A percentile compares a stretch with the other conserved stretches of the same genome.
These are phyloP conservation scores for Cyberlindnera petersonii DNA, from an alignment of 805 yeast genomes.

Conservation along the genomic window DNA sequence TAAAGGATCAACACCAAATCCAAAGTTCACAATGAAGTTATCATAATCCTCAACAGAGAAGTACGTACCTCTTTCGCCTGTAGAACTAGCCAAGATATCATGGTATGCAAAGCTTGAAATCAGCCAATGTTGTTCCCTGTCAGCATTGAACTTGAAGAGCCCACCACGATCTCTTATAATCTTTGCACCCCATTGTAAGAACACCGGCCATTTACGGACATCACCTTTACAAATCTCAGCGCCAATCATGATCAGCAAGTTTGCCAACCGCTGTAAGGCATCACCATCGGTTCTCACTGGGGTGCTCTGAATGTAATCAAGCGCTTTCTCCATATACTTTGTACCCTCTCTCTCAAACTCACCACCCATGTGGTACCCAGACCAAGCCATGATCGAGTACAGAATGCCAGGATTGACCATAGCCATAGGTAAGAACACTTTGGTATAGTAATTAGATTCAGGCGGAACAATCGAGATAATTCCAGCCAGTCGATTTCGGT, in stretches of 20 bases:
- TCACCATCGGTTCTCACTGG: slow-evolving; percentile 27
- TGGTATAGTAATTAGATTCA: slow-evolving; percentile 47
- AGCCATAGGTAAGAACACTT: slow-evolving; percentile 52
- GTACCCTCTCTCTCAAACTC: slow-evolving; percentile 40
- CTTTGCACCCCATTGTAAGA: slow-evolving; percentile 62
- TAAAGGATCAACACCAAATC: slow-evolving; percentile 59
- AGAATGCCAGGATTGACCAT: slow-evolving; percentile 44
- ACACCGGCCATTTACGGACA: slow-evolving; percentile 68
- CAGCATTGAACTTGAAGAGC: slow-evolving; percentile 42
- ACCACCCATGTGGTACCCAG: slow-evolving; percentile 36
- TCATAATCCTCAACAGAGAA: slow-evolving; percentile 62
- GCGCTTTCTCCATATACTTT: slow-evolving; percentile 44
- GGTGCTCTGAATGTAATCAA: slow-evolving; percentile 37
- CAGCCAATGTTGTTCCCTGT: slow-evolving; percentile 63
- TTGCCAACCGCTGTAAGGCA: slow-evolving; percentile 48
- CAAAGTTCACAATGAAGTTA: slow-evolving; percentile 27
- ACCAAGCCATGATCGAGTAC: slow-evolving; percentile 58
- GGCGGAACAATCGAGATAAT: slow-evolving; percentile 46
- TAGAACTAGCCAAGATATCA: slow-evolving; percentile 64
- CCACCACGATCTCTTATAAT: slow-evolving; percentile 63
- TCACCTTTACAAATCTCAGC: slow-evolving; percentile 84
- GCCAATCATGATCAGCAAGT: slow-evolving; percentile 64
- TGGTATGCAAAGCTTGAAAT: slow-evolving; percentile 78
- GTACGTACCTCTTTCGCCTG: slow-evolving; percentile 57
- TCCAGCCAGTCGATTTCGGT: slow-evolving; percentile 43